Base-by-base conservation (phyloP, 306 rosid species). In the Senna siamea region DNA sequence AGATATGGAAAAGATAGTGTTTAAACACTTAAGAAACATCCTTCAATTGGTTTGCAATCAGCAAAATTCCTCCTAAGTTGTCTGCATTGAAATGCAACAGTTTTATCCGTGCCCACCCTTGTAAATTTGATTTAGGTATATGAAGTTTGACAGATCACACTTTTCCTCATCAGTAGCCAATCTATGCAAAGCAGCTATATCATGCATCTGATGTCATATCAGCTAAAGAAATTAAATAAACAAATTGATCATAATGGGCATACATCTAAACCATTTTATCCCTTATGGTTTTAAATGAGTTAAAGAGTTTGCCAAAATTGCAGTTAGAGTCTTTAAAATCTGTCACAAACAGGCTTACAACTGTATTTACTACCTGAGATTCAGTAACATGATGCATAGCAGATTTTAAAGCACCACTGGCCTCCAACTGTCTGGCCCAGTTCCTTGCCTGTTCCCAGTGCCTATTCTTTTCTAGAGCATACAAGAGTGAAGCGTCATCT, bases 351-450 rank as follows among this genome's bases (percentile, higher is more conserved):
- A 69, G 76, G 68, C 71, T 75, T 65, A 22, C 66, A 81, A 70
- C 38, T 69, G 11, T 60, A 53, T 72, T 75, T 30, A 43, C 59
- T 76, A 93, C 98, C 98, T 93, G 98, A 81, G 92, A 91, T 80
- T 91, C 91, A 53, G 98, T 93, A 79, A 93, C 97, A 88, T 89
- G 96, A 85, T 91, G 92, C 70, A 84, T 79, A 53, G 83, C 79
- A 76, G 96, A 87, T 87, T 93, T 91, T 91, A 87, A 84, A 62
- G 84, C 92, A 48, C 92, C 94, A 80, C 86, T 84, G 87, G 92
- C 91, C 78, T 91, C 97, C 88, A 93, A 80, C 77, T 91, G 98
- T 81, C 83, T 91, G 82, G 98, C 97, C 98, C 98, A 93, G 85
- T 84, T 89, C 78, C 98, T 91, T 72, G 98, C 98, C 75, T 89